Conservation (phyloP, 495 filamentous ascomycete species). For the Xylaria flabelliformis region DNA sequence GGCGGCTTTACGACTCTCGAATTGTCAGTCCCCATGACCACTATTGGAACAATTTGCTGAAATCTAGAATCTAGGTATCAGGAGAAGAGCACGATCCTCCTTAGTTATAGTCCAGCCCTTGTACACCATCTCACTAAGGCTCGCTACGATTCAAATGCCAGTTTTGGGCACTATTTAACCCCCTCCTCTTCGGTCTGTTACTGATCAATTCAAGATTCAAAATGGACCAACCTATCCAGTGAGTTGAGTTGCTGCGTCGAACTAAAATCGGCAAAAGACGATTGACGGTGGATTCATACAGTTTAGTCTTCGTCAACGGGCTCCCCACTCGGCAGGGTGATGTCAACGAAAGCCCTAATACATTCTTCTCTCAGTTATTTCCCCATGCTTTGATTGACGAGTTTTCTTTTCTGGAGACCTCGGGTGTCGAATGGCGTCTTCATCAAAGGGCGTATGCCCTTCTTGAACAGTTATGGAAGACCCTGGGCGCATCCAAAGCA, state of each 20-base stretch:
- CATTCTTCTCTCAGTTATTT: neutral
- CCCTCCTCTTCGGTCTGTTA: too few species aligned
- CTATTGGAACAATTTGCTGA: neutral
- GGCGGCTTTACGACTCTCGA: neutral
- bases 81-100: neutral
- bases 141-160: neutral
- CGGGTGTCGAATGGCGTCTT: neutral
- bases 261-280: neutral
- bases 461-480: neutral
- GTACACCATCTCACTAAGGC: neutral
- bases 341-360: neutral
- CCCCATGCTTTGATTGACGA: neutral
- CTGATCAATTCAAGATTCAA: neutral
- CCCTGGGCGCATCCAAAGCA: neutral
- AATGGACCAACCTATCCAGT: conserved; percentile 2
- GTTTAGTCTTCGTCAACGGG: neutral
- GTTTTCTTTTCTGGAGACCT: neutral
- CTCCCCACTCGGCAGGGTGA: neutral
- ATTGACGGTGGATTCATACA: neutral
- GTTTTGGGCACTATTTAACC: neutral
- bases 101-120: neutral
- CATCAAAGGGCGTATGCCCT: neutral
- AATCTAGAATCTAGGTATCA: neutral
- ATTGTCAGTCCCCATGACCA: neutral
- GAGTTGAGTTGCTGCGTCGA: neutral